These are phyloP conservation scores for Candida ulmi DNA, from an alignment of 805 yeast genomes.

Conservation along the genomic window DNA sequence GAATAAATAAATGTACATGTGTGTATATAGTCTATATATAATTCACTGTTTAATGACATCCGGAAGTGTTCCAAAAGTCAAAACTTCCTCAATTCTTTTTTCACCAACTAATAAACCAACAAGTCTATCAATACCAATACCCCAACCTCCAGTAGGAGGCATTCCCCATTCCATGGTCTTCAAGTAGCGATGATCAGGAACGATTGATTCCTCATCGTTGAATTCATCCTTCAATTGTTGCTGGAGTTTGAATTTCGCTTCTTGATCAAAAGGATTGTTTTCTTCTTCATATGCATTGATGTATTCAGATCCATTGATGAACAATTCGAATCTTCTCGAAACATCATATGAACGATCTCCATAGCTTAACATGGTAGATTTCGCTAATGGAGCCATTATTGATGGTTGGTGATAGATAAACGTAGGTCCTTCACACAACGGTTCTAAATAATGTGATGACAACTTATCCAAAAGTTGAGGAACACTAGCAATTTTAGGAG, in stretches of 20 bases:
- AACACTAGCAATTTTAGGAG: conserved; percentile 39
- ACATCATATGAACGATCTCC: conserved; percentile 29
- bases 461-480: conserved; percentile 61
- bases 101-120: conserved; percentile 70
- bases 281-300: conserved; percentile 97
- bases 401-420: conserved; percentile 82
- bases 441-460: conserved; percentile 59
- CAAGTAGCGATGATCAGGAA: conserved; percentile 70
- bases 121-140: conserved; percentile 86
- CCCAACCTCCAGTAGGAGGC: conserved; percentile 99
- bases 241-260: conserved; percentile 57
- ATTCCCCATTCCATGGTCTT: conserved; percentile 84
- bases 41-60: conserved; percentile 60
- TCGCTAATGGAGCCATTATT: conserved; percentile 81
- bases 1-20: neutral
- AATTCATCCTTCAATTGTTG: conserved; percentile 38
- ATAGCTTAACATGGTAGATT: conserved; percentile 39
- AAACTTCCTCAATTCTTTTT: conserved; percentile 66
- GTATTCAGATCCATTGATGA: conserved; percentile 73
- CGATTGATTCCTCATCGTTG: conserved; percentile 55
- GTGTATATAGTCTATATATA: neutral
- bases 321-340: conserved; percentile 79
- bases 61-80: conserved; percentile 67
- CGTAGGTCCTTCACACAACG: conserved; percentile 57
- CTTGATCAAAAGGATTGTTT: conserved; percentile 75